Percentiles rank a stretch among this genome's conserved stretches.
Conservation (phyloP, 371 early-diverging fungal genomes). For the Parasitella parasitica region DNA sequence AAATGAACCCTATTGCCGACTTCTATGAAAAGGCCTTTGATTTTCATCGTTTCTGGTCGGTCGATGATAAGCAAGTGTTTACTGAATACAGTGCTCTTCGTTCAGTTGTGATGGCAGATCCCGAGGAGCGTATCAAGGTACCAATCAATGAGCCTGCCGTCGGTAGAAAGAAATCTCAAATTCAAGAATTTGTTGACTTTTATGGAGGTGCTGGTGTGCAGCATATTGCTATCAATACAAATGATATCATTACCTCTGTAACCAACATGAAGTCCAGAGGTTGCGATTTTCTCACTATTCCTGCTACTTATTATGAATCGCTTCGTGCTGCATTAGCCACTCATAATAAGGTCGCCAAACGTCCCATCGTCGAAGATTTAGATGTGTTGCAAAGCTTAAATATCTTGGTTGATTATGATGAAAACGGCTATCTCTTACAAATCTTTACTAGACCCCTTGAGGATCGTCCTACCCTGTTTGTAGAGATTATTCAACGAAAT, state of each 20-base stretch:
- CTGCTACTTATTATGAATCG: slow-evolving; percentile 89
- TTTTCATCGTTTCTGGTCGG: slow-evolving; percentile 98
- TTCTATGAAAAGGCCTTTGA: slow-evolving; percentile 85
- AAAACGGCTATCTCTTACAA: slow-evolving; percentile 94
- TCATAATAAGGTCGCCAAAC: slow-evolving; percentile 57
- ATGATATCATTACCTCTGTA: slow-evolving; percentile 84
- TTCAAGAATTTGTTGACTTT: slow-evolving; percentile 96
- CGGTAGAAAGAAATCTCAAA: slow-evolving; percentile 94
- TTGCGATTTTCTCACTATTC: slow-evolving; percentile 87
- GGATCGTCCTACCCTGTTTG: slow-evolving; percentile 95
- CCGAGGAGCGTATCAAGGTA: slow-evolving; percentile 90
- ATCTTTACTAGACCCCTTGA: slow-evolving; percentile 93
- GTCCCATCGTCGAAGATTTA: slow-evolving; percentile 81
- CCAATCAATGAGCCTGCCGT: slow-evolving; percentile 98
- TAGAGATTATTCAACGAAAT: slow-evolving; percentile 95
- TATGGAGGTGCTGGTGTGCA: slow-evolving; percentile 93
- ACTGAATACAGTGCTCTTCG: slow-evolving; percentile 94
- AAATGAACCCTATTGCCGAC: slow-evolving; percentile 87
- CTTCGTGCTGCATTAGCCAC: slow-evolving; percentile 67
- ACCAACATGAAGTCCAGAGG: slow-evolving; percentile 81
- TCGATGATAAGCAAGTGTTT: slow-evolving; percentile 95
- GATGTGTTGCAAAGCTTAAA: slow-evolving; percentile 79
- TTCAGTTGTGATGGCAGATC: slow-evolving; percentile 96
- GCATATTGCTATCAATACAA: slow-evolving; percentile 93
- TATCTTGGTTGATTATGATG: slow-evolving; percentile 96